Percentiles rank a stretch among this genome's conserved stretches.
Evolutionary conservation across 768 basidiomycete species (phyloP).

Genomic region (Macrolepiota dolichaula): DNA sequence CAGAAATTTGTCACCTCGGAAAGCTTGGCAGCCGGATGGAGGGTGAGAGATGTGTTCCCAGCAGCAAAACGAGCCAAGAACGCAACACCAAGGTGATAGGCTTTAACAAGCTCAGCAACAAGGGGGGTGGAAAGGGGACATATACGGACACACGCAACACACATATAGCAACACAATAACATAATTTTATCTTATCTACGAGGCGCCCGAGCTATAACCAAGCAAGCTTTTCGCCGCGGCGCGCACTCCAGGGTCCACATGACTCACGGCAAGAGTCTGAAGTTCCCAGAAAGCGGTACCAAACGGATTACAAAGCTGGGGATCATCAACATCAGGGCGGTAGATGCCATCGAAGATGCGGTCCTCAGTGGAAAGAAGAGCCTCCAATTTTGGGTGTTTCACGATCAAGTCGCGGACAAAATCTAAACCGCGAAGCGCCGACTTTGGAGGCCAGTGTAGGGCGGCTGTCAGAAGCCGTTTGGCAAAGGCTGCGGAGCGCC

Average conservation of each 20-base stretch:
- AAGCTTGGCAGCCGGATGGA: too few relatives aligned
- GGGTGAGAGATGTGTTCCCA: background rate
- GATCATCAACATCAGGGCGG: slow-evolving; percentile 83
- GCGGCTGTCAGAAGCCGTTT: slow-evolving; percentile 86
- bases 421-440: slow-evolving; percentile 64
- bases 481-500: slow-evolving; percentile 87
- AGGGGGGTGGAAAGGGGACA: too few relatives aligned
- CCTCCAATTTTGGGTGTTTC: slow-evolving; percentile 79
- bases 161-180: slow-evolving; percentile 10
- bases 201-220: slow-evolving; percentile 36
- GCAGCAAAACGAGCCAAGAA: background rate
- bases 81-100: background rate
- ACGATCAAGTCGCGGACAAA: slow-evolving; percentile 72
- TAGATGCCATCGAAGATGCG: slow-evolving; percentile 82
- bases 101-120: background rate
- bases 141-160: background rate
- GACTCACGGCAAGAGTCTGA: slow-evolving; percentile 52
- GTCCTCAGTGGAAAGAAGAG: slow-evolving; percentile 85
- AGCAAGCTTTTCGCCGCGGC: slow-evolving; percentile 60
- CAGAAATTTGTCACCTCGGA: background rate
- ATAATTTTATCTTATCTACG: slow-evolving; percentile 11
- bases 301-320: slow-evolving; percentile 78
- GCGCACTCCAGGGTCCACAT: slow-evolving; percentile 68
- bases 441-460: slow-evolving; percentile 73
- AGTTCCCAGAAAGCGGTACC: slow-evolving; percentile 88